Conservation (phyloP, 2,329 filamentous ascomycete genomes). For the Hymenoscyphus albidus region DNA sequence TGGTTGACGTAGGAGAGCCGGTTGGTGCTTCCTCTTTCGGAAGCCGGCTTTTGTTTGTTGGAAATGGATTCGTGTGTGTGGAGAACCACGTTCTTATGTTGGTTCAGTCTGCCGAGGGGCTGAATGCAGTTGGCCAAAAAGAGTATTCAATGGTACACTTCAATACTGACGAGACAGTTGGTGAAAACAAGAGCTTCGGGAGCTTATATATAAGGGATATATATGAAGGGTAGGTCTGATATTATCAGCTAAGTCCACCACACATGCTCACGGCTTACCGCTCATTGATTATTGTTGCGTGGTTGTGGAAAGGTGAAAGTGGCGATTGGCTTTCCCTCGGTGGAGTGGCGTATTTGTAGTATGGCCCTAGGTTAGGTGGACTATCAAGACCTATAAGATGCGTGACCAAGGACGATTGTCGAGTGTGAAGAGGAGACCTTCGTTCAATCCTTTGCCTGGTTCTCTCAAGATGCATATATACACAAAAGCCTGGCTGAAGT, state of each 20-base stretch:
- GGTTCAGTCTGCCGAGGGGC: constrained; percentile 10
- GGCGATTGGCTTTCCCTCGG: constrained; percentile 12
- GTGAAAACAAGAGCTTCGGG: background rate
- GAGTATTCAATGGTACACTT: constrained; percentile 7
- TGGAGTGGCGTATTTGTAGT: background rate
- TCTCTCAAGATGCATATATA: constrained; percentile 16
- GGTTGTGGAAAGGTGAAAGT: constrained; percentile 18
- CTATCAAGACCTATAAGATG: background rate
- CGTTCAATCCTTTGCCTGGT: background rate
- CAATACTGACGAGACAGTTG: constrained; percentile 6
- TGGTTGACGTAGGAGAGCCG: background rate
- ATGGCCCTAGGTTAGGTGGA: background rate
- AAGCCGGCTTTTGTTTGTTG: constrained; percentile 2
- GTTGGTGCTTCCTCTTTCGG: background rate
- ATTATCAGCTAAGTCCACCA: background rate
- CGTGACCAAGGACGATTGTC: background rate
- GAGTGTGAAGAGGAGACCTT: background rate
- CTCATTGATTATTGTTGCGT: constrained; percentile 3
- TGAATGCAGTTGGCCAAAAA: constrained; percentile 16
- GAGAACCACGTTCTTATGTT: constrained; percentile 8
- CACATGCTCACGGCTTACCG: background rate
- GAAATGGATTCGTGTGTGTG: background rate
- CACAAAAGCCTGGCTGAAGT: constrained; percentile 12
- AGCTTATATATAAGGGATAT: constrained; percentile 5
- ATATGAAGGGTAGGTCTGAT: background rate